These are phyloP conservation scores for Eucalyptus cloeziana DNA, from an alignment of 345 rosid genomes.

Conservation along the genomic window DNA sequence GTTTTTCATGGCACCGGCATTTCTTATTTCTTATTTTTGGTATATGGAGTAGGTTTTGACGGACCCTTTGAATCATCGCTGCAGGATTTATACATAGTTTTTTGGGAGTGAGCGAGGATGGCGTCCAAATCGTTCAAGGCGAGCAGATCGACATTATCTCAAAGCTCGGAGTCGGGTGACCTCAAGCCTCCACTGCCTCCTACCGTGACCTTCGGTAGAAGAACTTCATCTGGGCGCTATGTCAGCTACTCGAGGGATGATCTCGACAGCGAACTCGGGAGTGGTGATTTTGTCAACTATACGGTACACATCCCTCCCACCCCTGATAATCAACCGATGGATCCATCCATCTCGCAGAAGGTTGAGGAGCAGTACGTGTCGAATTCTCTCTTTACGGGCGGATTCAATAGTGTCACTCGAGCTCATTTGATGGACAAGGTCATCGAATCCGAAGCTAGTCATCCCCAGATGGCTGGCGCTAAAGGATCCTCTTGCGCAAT, in stretches of 20 bases:
- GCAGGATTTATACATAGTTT: not conserved
- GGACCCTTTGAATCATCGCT: not conserved
- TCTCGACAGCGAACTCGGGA: constrained; percentile 84
- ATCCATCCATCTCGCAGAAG: constrained; percentile 81
- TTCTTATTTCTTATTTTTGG: not conserved
- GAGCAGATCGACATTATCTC: constrained; percentile 51
- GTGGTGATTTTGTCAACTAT: constrained; percentile 61
- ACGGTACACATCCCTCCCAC: constrained; percentile 93
- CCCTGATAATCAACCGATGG: constrained; percentile 95
- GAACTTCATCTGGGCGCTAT: constrained; percentile 85
- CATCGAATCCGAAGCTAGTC: constrained; percentile 77
- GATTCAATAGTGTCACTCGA: constrained; percentile 73
- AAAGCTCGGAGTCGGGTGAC: constrained; percentile 51
- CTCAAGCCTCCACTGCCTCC: constrained; percentile 54
- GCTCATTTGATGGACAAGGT: constrained; percentile 99
- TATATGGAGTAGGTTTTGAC: not conserved
- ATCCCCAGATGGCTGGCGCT: constrained; percentile 97
- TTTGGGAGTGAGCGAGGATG: constrained; percentile 10
- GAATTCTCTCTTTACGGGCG: constrained; percentile 88
- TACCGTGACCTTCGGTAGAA: constrained; percentile 57
- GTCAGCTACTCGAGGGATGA: constrained; percentile 89
- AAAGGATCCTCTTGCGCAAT: constrained; percentile 88
- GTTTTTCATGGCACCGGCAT: not conserved
- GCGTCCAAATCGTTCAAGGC: constrained; percentile 53
- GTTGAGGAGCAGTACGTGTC: constrained; percentile 98